Base-by-base conservation (phyloP, 164 flowering plant genomes). In the Warburgia ugandensis region DNA sequence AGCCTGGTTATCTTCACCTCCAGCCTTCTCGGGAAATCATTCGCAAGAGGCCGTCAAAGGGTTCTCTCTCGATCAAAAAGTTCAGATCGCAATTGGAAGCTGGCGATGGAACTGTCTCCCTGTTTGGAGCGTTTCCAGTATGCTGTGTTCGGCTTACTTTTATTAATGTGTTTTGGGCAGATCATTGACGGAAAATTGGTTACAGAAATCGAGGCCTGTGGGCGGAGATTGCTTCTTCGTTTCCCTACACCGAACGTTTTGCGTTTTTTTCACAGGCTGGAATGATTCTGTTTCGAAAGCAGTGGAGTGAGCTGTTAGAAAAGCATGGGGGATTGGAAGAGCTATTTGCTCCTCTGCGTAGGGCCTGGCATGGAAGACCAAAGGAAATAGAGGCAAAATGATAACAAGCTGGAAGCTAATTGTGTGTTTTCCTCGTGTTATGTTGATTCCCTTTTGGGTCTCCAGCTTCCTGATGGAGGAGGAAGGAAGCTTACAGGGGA, bases 131-230 rank as follows among this genome's bases (percentile, higher is more conserved):
- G n/a, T 1, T 32, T 55, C 14, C 29, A 26, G 41, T 27, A 31
- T 16, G 32, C 59, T 19, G 32, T 71, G 65, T 71, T 72, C 43
- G 53, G 54, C 20, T 35, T 68, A 44, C 48, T 69, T 16, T 55
- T 60, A 20, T 29, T 50, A 35, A 67, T 75, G 77, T 75, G 80
- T 54, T 69, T 75, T 11, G 80, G 17, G 5, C 44, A 40, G 44
- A 17, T 6, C 20, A 13, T 40, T 9, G 44, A 40, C 19, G 12
- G 8, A 23, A 19, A 36, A 1, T 9, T 17, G 44, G 17, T 40
- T 19, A 40, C 20, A 1, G 19, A 40, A 13, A 40, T 8, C n/a
- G 44, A 40, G 23, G 19, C 32, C 2, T 51, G 52, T 0, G 62
- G 59, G 28, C 37, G 54, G 3, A 17, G n/a, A 0, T 2, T 68